phyloP scores from a whole-genome alignment of 768 basidiomycete genomes.

The Suillus cothurnatus region DNA sequence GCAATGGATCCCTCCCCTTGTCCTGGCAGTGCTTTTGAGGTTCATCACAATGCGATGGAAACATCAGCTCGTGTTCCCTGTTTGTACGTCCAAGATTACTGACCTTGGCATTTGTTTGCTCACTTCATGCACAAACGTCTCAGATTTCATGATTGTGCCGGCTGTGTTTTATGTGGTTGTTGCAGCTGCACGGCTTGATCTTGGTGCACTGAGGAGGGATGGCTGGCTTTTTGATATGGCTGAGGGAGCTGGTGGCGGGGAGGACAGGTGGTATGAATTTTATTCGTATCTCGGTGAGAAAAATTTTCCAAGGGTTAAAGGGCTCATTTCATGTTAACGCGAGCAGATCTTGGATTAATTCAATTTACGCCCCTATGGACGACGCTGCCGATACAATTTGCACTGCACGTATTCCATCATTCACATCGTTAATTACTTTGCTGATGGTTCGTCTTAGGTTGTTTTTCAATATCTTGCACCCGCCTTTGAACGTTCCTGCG shows the following conservation, averaged over 20 bases:
- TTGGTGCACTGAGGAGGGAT: slow-evolving; percentile 54
- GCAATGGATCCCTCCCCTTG: slow-evolving; percentile 81
- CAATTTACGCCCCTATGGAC: slow-evolving; percentile 69
- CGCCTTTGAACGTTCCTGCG: slow-evolving; percentile 88
- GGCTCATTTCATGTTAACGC: not conserved
- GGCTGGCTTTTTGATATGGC: slow-evolving; percentile 86
- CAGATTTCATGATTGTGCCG: slow-evolving; percentile 84
- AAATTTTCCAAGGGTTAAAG: slow-evolving; percentile 4
- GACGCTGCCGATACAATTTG: slow-evolving; percentile 93
- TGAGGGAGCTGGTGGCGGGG: slow-evolving; percentile 33
- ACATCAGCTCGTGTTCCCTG: slow-evolving; percentile 91
- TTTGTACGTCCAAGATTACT: slow-evolving; percentile 54
- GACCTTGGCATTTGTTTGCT: slow-evolving; percentile 13
- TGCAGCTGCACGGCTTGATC: slow-evolving; percentile 58
- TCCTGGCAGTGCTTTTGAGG: slow-evolving; percentile 74
- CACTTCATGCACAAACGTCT: not conserved
- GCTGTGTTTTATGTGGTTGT: slow-evolving; percentile 83
- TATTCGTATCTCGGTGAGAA: slow-evolving; percentile 77
- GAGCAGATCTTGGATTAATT: slow-evolving; percentile 60
- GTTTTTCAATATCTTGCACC: slow-evolving; percentile 85
- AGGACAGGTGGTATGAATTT: slow-evolving; percentile 77
- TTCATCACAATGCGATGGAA: slow-evolving; percentile 77
- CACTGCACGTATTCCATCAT: slow-evolving; percentile 58
- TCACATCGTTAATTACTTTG: slow-evolving; percentile 26
- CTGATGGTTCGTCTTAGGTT: slow-evolving; percentile 43